Evolutionary conservation across 2,329 filamentous ascomycete genomes (phyloP), one percentile per base, ranked within the genome.

Genomic region (Mycosphaerelloides madeirae): DNA sequence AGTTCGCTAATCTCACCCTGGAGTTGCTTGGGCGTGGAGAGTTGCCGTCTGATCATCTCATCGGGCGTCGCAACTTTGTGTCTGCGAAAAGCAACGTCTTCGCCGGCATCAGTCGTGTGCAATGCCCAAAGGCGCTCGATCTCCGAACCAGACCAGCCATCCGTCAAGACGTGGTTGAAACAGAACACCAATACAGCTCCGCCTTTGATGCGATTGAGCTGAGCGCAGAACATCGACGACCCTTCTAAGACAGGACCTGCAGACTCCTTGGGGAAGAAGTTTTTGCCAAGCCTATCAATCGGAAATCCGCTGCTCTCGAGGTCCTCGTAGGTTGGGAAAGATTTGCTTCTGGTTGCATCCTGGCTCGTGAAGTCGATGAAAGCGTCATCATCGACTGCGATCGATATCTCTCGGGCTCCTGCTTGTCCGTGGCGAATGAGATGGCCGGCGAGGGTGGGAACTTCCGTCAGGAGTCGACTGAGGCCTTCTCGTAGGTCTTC

Each of bases 91-190:
- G 16, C 20, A 12, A 22, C 14, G 14, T 37, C 44, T 31, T 25
- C 32, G 37, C 49, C 46, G 33, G 48, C 41, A 34, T 54, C 49
- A 19, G 44, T 28, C 31, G 42, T 46, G 31, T 54, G 49, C 19
- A 43, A 25, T 4, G 52, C 48, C 52, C 52, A 52, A 6, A 50
- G 43, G 18, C 45, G 38, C 42, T 53, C 49, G 11, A 54, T 31
- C 25, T 50, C 44, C 16, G 42, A 40, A n/a, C 52, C 34, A 9
- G 44, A 31, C 2, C 41, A 13, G 18, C 38, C 44, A 29, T 54
- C 52, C 19, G 42, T 40, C 11, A 54, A 20, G 8, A 52, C 32
- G 38, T 54, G 52, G 34, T 52, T 54, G 32, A 52, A 41, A 15
- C 46, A 46, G 31, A 54, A 48, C 8, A 42, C 35, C 36, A 54